Percentiles rank a stretch among this genome's conserved stretches.
Evolutionary conservation across 202 grass and related monocot species (phyloP).

Genomic region (Schoenoplectus triqueter): DNA sequence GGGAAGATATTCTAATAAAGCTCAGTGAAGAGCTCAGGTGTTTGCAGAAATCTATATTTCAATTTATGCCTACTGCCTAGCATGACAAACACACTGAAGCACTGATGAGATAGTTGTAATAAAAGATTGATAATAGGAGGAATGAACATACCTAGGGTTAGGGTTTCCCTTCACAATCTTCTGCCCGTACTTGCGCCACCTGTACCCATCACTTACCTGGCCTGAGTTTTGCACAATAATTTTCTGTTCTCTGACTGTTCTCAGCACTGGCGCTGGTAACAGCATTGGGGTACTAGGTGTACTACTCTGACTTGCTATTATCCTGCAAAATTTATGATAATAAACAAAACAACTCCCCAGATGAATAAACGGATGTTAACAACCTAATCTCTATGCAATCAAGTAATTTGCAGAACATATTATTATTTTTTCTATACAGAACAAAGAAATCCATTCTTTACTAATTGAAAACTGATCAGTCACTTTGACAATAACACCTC

Average conservation of each 20-base stretch:
- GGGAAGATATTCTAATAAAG: neutral
- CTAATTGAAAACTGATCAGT: neutral
- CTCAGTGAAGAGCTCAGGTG: neutral
- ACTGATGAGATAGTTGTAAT: neutral
- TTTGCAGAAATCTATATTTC: neutral
- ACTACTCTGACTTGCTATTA: conserved; percentile 47
- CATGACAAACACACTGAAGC: conserved; percentile 10
- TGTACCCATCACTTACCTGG: conserved; percentile 87
- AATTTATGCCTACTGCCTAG: conserved; percentile 12
- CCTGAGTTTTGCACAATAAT: conserved; percentile 82
- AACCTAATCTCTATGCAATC: conserved; percentile 38
- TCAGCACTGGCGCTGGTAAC: conserved; percentile 60
- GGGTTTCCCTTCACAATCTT: conserved; percentile 98
- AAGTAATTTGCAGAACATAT: conserved; percentile 37
- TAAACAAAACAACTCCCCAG: neutral
- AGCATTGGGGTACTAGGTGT: conserved; percentile 44
- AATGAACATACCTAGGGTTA: conserved; percentile 73
- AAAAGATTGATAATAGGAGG: neutral
- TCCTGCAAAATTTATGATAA: conserved; percentile 49
- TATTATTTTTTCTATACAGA: neutral
- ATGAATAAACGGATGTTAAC: conserved; percentile 28
- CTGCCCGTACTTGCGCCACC: conserved; percentile 98
- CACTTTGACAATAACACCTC: neutral
- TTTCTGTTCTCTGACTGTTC: conserved; percentile 84
- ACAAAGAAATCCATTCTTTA: neutral